Evolutionary conservation across 306 rosid genomes (phyloP).

Genomic region (Dryas alaskensis): DNA sequence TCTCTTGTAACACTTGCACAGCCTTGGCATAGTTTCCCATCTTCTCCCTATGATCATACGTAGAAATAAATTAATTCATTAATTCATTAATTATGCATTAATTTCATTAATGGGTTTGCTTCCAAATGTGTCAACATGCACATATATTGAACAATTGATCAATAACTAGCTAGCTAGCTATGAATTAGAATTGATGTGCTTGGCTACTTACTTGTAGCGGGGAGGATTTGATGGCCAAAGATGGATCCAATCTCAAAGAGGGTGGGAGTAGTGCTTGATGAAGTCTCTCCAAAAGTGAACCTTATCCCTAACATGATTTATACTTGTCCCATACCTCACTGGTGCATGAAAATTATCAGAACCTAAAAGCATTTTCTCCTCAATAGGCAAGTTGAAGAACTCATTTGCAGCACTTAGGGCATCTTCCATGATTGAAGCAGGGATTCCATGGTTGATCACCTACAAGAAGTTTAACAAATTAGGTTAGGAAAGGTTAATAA

Average conservation of each 20-base stretch:
- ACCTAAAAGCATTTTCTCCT: constrained; percentile 40
- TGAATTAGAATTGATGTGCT: too few relatives aligned
- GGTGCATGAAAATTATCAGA: constrained; percentile 50
- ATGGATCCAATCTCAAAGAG: constrained; percentile 48
- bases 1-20: constrained; percentile 35
- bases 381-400: constrained; percentile 50
- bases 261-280: constrained; percentile 55
- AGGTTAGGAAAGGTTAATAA: neutral
- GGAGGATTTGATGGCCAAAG: constrained; percentile 60
- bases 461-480: constrained; percentile 12
- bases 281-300: constrained; percentile 58
- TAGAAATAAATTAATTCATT: neutral
- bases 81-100: too few relatives aligned
- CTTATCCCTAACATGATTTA: constrained; percentile 42
- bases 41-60: constrained; percentile 34
- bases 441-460: constrained; percentile 58
- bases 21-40: constrained; percentile 51
- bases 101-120: neutral
- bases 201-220: constrained; percentile 34
- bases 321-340: constrained; percentile 53
- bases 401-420: constrained; percentile 36
- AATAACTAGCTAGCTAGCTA: neutral
- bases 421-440: constrained; percentile 23
- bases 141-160: neutral
- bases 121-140: neutral